A percentile compares a stretch with the other conserved stretches of the same genome.
Evolutionary conservation across 1,284 basidiomycete genomes (phyloP).

Genomic region (Mycena citricolor): DNA sequence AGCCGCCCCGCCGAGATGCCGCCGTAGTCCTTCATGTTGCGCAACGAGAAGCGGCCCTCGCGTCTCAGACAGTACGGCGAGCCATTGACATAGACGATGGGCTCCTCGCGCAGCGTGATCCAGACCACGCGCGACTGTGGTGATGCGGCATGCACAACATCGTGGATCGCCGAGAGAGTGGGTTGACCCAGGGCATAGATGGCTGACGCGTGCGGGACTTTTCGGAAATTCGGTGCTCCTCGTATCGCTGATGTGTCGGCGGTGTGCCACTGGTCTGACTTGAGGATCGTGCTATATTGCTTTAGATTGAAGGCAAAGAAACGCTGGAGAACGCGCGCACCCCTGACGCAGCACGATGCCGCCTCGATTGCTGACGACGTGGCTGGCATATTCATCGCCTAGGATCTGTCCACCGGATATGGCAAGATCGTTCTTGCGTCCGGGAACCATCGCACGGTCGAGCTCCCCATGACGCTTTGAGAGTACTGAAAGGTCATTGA

Average conservation of each 20-base stretch:
- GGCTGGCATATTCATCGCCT: slow-evolving; percentile 92
- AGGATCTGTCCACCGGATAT: slow-evolving; percentile 83
- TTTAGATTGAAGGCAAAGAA: slow-evolving; percentile 5
- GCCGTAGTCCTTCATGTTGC: slow-evolving; percentile 93
- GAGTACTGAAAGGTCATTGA: slow-evolving; percentile 81
- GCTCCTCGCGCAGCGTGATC: slow-evolving; percentile 94
- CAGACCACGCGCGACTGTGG: slow-evolving; percentile 72
- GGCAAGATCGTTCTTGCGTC: slow-evolving; percentile 73
- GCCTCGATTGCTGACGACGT: slow-evolving; percentile 90
- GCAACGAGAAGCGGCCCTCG: slow-evolving; percentile 76
- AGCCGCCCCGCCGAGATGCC: slow-evolving; percentile 88
- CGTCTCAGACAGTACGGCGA: slow-evolving; percentile 77
- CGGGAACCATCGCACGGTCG: slow-evolving; percentile 56
- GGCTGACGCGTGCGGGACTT: slow-evolving; percentile 77
- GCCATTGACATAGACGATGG: slow-evolving; percentile 93
- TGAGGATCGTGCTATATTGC: slow-evolving; percentile 72
- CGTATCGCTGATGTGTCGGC: slow-evolving; percentile 68
- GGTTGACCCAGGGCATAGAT: slow-evolving; percentile 95
- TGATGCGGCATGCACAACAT: slow-evolving; percentile 73
- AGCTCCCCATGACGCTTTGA: slow-evolving; percentile 65
- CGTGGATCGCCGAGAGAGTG: slow-evolving; percentile 85
- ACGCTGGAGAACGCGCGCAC: slow-evolving; percentile 38
- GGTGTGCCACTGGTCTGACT: slow-evolving; percentile 86
- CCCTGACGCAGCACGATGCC: slow-evolving; percentile 91
- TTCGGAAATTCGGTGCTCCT: slow-evolving; percentile 94